A percentile compares a stretch with the other conserved stretches of the same genome.
These are phyloP conservation scores for Lanmaoa pseudosensibilis DNA, from an alignment of 768 basidiomycete species.

Conservation along the genomic window DNA sequence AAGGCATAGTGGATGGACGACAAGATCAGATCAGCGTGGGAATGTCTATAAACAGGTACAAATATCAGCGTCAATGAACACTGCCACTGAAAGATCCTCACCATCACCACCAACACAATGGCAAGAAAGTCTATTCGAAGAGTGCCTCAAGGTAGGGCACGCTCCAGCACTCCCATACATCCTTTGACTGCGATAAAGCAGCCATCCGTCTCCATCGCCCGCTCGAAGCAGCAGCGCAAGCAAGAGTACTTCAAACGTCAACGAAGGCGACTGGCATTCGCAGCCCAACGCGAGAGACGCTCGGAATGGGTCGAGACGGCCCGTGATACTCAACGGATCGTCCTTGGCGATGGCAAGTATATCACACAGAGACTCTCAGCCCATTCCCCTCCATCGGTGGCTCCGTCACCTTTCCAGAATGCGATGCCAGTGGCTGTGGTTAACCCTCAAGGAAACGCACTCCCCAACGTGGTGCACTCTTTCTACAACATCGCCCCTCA, in stretches of 20 bases:
- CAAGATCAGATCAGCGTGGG: neutral
- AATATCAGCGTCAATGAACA: neutral
- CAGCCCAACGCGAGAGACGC: conserved; percentile 26
- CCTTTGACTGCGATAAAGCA: conserved; percentile 29
- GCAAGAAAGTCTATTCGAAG: conserved; percentile 21
- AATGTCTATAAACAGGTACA: neutral
- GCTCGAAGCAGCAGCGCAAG: conserved; percentile 23
- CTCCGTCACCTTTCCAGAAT: conserved; percentile 20
- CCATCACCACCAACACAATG: conserved; percentile 15
- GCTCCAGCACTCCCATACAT: conserved; percentile 23
- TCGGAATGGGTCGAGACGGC: conserved; percentile 36
- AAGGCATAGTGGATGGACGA: conserved; percentile 15
- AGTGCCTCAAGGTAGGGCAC: conserved; percentile 30
- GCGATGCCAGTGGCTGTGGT: conserved; percentile 4
- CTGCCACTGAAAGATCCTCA: conserved; percentile 1
- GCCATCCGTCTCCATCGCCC: conserved; percentile 11
- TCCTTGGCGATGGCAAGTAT: conserved; percentile 44
- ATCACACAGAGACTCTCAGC: conserved; percentile 28
- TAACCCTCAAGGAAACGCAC: conserved; percentile 2
- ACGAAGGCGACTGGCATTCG: conserved; percentile 21
- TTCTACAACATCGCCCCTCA: conserved; percentile 38
- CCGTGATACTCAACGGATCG: conserved; percentile 37
- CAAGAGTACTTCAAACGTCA: conserved; percentile 23
- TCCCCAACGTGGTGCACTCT: conserved; percentile 3
- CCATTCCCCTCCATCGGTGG: conserved; percentile 1